Conservation (phyloP, 73 alveolate species). For the Blepharisma stoltei region DNA sequence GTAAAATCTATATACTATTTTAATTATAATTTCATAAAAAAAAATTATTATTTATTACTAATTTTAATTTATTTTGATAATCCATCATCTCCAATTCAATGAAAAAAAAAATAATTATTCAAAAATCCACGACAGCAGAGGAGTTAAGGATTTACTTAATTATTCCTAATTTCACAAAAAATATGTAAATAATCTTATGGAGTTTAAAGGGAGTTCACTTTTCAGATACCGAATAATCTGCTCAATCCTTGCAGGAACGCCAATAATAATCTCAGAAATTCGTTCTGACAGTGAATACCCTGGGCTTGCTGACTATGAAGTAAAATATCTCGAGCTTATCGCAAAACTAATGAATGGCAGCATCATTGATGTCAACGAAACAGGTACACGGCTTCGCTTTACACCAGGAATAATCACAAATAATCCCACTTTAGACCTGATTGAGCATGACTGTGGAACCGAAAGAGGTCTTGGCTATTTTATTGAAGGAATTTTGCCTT, state of each 20-base stretch:
- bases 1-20: too few species aligned
- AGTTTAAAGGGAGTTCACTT: conserved; percentile 54
- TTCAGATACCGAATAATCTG: conserved; percentile 66
- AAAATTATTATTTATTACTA: too few species aligned
- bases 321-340: conserved; percentile 60
- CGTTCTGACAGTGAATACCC: conserved; percentile 78
- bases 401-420: conserved; percentile 66
- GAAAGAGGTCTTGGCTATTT: conserved; percentile 71
- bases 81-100: too few species aligned
- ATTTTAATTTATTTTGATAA: too few species aligned
- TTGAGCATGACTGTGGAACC: conserved; percentile 51
- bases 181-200: conserved; percentile 19
- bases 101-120: too few species aligned
- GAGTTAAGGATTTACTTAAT: too few species aligned
- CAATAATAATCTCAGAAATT: conserved; percentile 67
- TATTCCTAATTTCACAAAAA: too few species aligned
- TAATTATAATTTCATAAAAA: too few species aligned
- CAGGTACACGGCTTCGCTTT: conserved; percentile 81
- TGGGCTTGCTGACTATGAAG: conserved; percentile 77
- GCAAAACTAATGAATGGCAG: conserved; percentile 81
- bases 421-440: conserved; percentile 51
- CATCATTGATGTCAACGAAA: conserved; percentile 66
- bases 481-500: conserved; percentile 75
- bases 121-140: too few species aligned
- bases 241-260: conserved; percentile 69